phyloP scores from a whole-genome alignment of 139 green algal genomes.

The Micractinium conductrix region DNA sequence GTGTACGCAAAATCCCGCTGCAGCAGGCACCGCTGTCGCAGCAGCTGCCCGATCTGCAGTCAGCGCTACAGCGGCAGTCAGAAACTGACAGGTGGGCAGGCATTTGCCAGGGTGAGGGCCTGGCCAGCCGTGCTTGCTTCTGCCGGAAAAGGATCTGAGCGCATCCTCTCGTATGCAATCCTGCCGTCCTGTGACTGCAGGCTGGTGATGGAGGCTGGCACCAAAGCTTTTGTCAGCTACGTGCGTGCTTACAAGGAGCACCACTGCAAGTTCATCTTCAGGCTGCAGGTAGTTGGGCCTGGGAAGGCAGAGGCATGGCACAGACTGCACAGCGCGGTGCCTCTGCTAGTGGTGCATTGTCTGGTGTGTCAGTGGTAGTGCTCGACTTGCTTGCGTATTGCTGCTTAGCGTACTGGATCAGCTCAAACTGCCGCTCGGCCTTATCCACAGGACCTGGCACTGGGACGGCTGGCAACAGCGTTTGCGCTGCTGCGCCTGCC shows the following conservation, averaged over 20 bases:
- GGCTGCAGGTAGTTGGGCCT: conserved; percentile 61
- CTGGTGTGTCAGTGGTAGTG: too few relatives aligned
- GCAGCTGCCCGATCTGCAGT: background rate
- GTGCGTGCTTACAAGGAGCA: conserved; percentile 98
- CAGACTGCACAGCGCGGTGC: too few relatives aligned
- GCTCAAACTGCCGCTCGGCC: too few relatives aligned
- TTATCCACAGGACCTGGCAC: conserved; percentile 67
- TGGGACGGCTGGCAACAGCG: conserved; percentile 78
- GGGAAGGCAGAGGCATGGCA: background rate
- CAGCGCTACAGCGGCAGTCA: conserved; percentile 45
- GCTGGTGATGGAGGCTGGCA: conserved; percentile 93
- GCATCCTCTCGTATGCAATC: too few relatives aligned
- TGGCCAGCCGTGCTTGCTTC: too few relatives aligned
- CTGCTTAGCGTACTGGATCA: too few relatives aligned
- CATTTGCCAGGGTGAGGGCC: too few relatives aligned
- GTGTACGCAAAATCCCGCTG: conserved; percentile 71
- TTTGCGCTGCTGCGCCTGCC: conserved; percentile 92
- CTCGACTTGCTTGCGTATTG: too few relatives aligned
- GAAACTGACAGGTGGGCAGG: conserved; percentile 79
- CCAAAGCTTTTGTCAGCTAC: conserved; percentile 92
- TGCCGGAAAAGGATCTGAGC: too few relatives aligned
- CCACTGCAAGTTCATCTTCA: conserved; percentile 95
- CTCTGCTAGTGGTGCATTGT: background rate
- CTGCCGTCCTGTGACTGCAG: conserved; percentile 9
- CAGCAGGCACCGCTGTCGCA: background rate